Evolutionary conservation across 495 filamentous ascomycete genomes (phyloP).

Genomic region (Penicillium paradoxum): DNA sequence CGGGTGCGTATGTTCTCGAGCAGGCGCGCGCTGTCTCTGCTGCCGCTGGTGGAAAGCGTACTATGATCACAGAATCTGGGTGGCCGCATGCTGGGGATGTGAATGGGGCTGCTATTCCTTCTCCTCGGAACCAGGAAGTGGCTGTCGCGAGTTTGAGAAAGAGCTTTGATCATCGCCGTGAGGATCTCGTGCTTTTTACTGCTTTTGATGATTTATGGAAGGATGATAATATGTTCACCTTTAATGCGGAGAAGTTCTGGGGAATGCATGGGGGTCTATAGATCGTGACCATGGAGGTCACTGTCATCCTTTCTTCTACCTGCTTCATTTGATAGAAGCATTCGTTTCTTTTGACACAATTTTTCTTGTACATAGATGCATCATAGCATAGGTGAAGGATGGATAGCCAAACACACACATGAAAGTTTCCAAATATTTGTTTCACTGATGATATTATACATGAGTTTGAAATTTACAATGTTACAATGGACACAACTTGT

Average conservation of each 20-base stretch:
- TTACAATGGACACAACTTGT: neutral
- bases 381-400: neutral
- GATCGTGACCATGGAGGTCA: neutral
- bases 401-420: neutral
- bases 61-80: conserved; percentile 71
- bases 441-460: conserved; percentile 2
- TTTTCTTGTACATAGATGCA: neutral
- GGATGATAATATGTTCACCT: conserved; percentile 55
- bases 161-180: conserved; percentile 41
- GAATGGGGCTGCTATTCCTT: conserved; percentile 62
- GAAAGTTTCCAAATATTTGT: neutral
- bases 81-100: conserved; percentile 66
- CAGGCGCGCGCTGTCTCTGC: conserved; percentile 49
- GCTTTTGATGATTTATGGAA: conserved; percentile 80
- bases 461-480: neutral
- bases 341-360: neutral
- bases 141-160: conserved; percentile 60
- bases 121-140: conserved; percentile 52
- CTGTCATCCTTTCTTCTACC: neutral
- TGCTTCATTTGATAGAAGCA: neutral
- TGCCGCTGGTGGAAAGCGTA: conserved; percentile 49
- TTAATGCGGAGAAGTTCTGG: conserved; percentile 69
- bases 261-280: conserved; percentile 42
- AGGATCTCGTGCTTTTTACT: conserved; percentile 62
- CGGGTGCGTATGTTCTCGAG: conserved; percentile 59